phyloP scores from a whole-genome alignment of 2,329 filamentous ascomycete species.

The Huntiella decipiens region DNA sequence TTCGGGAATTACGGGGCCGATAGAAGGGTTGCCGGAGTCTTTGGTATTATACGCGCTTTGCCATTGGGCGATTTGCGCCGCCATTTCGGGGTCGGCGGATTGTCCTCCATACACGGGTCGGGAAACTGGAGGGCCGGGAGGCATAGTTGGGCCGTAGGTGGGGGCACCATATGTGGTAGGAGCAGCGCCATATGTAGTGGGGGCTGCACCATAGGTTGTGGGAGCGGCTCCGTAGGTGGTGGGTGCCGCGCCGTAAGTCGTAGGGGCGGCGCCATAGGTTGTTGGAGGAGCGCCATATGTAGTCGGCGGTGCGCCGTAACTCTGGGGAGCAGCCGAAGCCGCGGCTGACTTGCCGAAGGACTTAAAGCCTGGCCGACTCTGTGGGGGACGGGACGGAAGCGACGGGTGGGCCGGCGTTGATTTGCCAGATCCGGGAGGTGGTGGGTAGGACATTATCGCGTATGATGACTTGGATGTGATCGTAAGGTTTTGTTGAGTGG shows the following conservation, averaged over 20 bases:
- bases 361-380: slow-evolving; percentile 29
- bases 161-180: background rate
- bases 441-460: slow-evolving; percentile 59
- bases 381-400: slow-evolving; percentile 61
- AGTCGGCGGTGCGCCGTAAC: slow-evolving; percentile 17
- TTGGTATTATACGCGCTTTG: slow-evolving; percentile 67
- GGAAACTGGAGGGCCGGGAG: slow-evolving; percentile 26
- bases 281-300: slow-evolving; percentile 5
- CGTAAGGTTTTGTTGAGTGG: too few relatives aligned
- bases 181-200: slow-evolving; percentile 12
- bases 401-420: slow-evolving; percentile 29
- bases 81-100: slow-evolving; percentile 41
- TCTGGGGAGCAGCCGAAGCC: slow-evolving; percentile 19
- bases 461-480: too few relatives aligned
- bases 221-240: slow-evolving; percentile 19
- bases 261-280: slow-evolving; percentile 11
- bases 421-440: slow-evolving; percentile 51
- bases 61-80: slow-evolving; percentile 82
- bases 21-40: slow-evolving; percentile 26
- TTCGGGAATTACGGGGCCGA: slow-evolving; percentile 18
- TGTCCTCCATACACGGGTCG: slow-evolving; percentile 48
- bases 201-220: slow-evolving; percentile 17
- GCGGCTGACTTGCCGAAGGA: slow-evolving; percentile 25
- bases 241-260: slow-evolving; percentile 27
- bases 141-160: background rate